These are phyloP conservation scores for Mycena vitilis DNA, from an alignment of 768 basidiomycete genomes.

Conservation along the genomic window DNA sequence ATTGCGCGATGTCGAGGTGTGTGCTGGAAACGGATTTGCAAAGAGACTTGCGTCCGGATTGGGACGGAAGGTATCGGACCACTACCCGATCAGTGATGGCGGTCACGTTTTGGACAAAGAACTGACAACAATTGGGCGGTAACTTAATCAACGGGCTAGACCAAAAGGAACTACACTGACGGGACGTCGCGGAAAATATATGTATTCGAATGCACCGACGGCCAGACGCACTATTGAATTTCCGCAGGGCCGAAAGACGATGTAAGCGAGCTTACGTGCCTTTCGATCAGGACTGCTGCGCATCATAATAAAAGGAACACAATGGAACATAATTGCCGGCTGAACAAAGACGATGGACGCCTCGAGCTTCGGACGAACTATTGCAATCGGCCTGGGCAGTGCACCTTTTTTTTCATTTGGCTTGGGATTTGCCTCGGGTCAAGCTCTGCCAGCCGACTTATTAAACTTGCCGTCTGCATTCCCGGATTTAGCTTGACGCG, in stretches of 20 bases:
- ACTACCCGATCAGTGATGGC: too few species aligned
- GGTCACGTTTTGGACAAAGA: too few species aligned
- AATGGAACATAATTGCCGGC: not conserved
- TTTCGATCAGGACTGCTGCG: not conserved
- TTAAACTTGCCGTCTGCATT: not conserved
- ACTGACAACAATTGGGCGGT: too few species aligned
- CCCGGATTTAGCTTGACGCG: not conserved
- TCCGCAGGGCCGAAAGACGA: not conserved
- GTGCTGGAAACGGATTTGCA: not conserved
- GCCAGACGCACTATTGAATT: not conserved
- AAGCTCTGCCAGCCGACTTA: not conserved
- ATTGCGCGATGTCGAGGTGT: too few species aligned
- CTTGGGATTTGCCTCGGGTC: not conserved
- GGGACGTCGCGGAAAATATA: too few species aligned
- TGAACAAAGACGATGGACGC: not conserved
- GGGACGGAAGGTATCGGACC: too few species aligned
- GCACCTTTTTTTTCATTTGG: conserved; percentile 10
- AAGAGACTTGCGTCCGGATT: too few species aligned
- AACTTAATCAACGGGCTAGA: too few species aligned
- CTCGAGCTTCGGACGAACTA: not conserved
- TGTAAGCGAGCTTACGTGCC: not conserved
- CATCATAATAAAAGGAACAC: not conserved
- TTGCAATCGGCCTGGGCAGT: not conserved
- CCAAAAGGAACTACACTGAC: too few species aligned
- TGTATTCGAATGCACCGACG: too few species aligned